Percentiles rank a stretch among this genome's conserved stretches.
phyloP scores from a whole-genome alignment of 1,284 basidiomycete genomes.

The Pseudozyma tsukubaensis region DNA sequence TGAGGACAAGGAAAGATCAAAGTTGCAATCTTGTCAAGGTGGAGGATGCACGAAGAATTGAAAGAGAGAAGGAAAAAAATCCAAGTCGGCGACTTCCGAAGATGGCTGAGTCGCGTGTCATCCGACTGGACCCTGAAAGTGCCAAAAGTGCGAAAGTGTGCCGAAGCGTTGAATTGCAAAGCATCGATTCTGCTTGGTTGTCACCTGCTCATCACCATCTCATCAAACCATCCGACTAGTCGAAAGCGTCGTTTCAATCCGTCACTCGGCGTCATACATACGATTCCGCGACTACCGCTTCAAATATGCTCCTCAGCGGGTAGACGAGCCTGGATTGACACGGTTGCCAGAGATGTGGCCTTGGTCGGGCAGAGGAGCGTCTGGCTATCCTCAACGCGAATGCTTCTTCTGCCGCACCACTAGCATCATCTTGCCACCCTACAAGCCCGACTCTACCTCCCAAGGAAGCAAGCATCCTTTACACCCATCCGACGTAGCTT shows the following conservation, averaged over 20 bases:
- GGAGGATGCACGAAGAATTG: constrained; percentile 9
- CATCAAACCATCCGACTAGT: background rate
- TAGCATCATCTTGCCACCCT: constrained; percentile 57
- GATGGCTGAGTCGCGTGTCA: too few species aligned
- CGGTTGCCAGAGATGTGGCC: constrained; percentile 24
- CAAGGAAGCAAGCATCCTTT: background rate
- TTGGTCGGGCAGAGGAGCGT: constrained; percentile 22
- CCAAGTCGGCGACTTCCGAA: too few species aligned
- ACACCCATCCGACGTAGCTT: constrained; percentile 12
- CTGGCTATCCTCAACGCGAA: constrained; percentile 40
- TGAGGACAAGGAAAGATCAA: background rate
- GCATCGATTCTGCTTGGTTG: constrained; percentile 5
- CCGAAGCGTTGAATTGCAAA: constrained; percentile 8
- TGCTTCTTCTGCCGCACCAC: constrained; percentile 59
- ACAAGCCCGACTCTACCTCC: constrained; percentile 11
- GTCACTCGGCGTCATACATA: too few species aligned
- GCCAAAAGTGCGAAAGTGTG: background rate
- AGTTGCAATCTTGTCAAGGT: background rate
- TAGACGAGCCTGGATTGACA: background rate
- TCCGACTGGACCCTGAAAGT: constrained; percentile 14
- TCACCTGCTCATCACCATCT: background rate
- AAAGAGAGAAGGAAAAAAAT: background rate
- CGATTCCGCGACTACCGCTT: too few species aligned
- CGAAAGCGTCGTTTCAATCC: too few species aligned
- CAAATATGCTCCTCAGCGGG: background rate